Evolutionary conservation across 164 flowering plant species (phyloP).

Genomic region (Cinnamomum chago): DNA sequence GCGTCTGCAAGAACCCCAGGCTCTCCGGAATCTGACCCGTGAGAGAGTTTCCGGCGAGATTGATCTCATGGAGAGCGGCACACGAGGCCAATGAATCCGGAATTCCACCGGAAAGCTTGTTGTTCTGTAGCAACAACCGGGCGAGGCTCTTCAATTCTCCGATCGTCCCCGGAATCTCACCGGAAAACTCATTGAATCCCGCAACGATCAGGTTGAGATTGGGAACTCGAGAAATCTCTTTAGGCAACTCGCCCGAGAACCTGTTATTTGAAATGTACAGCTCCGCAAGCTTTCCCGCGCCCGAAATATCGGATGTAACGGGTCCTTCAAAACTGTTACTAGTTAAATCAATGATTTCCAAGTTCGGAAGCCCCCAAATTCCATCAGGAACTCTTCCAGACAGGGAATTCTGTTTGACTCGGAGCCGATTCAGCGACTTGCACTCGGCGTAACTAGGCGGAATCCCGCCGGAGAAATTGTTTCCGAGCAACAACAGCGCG

Average conservation of each 20-base stretch:
- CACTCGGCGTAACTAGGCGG: conserved; percentile 67
- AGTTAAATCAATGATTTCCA: conserved; percentile 44
- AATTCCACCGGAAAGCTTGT: conserved; percentile 47
- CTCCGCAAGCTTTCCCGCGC: conserved; percentile 27
- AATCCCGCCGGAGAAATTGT: conserved; percentile 62
- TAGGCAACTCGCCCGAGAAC: conserved; percentile 58
- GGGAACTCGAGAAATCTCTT: conserved; percentile 45
- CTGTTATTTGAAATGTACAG: conserved; percentile 30
- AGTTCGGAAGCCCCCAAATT: conserved; percentile 66
- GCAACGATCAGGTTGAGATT: conserved; percentile 33
- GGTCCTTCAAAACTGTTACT: conserved; percentile 60
- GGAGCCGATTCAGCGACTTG: conserved; percentile 39
- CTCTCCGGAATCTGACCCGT: conserved; percentile 56
- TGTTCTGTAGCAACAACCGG: conserved; percentile 36
- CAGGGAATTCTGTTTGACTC: conserved; percentile 63
- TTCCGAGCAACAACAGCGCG: conserved; percentile 53
- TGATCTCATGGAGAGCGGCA: conserved; percentile 36
- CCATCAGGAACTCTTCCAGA: conserved; percentile 66
- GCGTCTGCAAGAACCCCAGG: conserved; percentile 42
- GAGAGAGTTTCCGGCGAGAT: conserved; percentile 51
- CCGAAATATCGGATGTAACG: conserved; percentile 44
- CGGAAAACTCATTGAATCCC: conserved; percentile 49
- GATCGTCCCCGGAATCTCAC: conserved; percentile 44
- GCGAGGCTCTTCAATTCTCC: conserved; percentile 42
- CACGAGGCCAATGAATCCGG: conserved; percentile 56